Base-by-base conservation (phyloP, 1,139 yeast species). In the Sugiyamaella paludigena region DNA sequence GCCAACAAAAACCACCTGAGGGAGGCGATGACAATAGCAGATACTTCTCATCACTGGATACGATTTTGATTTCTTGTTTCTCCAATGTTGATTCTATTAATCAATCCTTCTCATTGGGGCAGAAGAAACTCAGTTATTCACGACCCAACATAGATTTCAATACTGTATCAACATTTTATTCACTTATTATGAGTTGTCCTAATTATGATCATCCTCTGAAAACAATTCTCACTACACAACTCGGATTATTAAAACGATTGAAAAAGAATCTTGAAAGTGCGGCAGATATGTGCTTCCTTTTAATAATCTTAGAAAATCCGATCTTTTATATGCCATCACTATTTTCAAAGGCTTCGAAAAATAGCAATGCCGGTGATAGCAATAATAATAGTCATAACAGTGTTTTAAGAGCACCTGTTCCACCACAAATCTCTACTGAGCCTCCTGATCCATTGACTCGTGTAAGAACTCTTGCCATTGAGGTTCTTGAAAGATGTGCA, bases 401-500 rank as follows among this genome's bases (percentile, higher is more conserved):
- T 30, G 36, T 42, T 5, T 34, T 42, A 36, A 40, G 37, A 31
- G 47, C 37, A 2, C 47, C 47, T n/a, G 30, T 13, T 19, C 41
- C 42, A 8, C 42, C 26, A 6, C 24, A 19, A 4, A 5, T 19
- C 24, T 35, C 33, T 4, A 42, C 34, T 31, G 44, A 34, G 15
- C 46, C 41, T 6, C 49, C 45, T 12, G 41, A 38, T 26, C 43
- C 35, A 7, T 36, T 36, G 32, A 19, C 12, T n/a, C 36, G 41
- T 6, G 29, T 43, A 10, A 16, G 42, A 12, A 12, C 40, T 66
- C 59, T 83, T 12, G 74, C 83, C 24, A 83, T 81, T 59, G 91
- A 86, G 45, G 73, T 88, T 2, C 62, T 83, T 24, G 85, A 84
- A 59, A 71, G 91, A 43, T 68, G 80, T 2, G 69, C 87, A 35